Conservation (phyloP, 139 green algal genomes). For the Volvox reticuliferus region DNA sequence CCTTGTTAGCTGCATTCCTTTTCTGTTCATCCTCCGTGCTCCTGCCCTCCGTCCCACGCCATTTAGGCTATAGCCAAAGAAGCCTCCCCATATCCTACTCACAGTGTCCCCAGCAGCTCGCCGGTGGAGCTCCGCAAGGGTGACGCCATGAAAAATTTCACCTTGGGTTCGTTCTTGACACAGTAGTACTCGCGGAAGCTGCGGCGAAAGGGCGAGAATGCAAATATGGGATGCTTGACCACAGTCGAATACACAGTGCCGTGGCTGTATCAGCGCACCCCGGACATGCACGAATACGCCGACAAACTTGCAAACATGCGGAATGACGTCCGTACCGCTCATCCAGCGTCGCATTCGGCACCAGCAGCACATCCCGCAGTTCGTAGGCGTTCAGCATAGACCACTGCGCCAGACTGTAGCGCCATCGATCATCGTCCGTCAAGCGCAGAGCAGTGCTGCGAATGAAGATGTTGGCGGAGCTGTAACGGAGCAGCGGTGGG, state of each 20-base stretch:
- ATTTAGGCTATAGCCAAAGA: no score
- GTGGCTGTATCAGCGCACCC: no score
- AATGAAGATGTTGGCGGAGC: slow-evolving; percentile 50
- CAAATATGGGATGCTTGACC: no score
- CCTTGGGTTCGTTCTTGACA: slow-evolving; percentile 21
- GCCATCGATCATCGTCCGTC: slow-evolving; percentile 44
- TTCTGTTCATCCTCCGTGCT: no score
- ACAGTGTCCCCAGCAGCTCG: slow-evolving; percentile 52
- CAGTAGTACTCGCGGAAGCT: slow-evolving; percentile 30
- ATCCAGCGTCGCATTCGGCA: slow-evolving; percentile 9
- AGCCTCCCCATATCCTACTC: background rate
- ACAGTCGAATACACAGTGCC: no score
- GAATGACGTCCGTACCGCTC: background rate
- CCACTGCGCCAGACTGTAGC: slow-evolving; percentile 47
- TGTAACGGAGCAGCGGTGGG: background rate
- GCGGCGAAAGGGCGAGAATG: background rate
- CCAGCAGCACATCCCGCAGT: slow-evolving; percentile 35
- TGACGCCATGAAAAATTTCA: slow-evolving; percentile 43
- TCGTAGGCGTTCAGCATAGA: slow-evolving; percentile 31
- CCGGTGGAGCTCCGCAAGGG: slow-evolving; percentile 30
- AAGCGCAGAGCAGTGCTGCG: slow-evolving; percentile 36
- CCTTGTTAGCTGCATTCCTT: no score
- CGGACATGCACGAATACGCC: no score
- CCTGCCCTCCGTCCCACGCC: no score
- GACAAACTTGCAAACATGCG: no score